Base-by-base conservation (phyloP, 2,329 filamentous ascomycete genomes). In the Neophaeococcomyces mojaviensis region DNA sequence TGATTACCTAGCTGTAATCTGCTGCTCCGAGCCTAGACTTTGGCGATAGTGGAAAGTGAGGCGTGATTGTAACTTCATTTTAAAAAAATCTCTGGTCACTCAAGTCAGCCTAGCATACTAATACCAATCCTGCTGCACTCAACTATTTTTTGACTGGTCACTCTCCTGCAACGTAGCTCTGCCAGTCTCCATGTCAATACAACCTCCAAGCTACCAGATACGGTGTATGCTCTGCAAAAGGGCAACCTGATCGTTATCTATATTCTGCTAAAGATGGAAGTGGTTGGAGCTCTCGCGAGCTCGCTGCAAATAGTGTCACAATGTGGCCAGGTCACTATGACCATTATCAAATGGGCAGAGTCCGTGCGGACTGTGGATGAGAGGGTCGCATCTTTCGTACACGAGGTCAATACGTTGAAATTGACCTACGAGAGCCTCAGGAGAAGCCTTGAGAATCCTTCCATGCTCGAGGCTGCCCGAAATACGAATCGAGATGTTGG, bases 291-390 rank as follows among this genome's bases (percentile, higher is more conserved):
- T n/a, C 31, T 44, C 8, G 41, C 41, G 20, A 26, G 32, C 20
- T 44, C 41, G n/a, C 32, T 44, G 5, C 54, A 56, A 46, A 51
- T 56, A 28, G 49, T 50, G 18, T 44, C 39, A 35, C 49, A 47
- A 33, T 56, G 54, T 41, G 44, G 32, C 12, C 44, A 49, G 36
- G 43, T 47, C 34, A 54, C 52, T 9, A 44, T 51, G n/a, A 53
- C 54, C 13, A 53, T 56, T 34, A 48, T 50, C 40, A 54, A 55
- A 40, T 54, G 51, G 41, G 39, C 46, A n/a, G 51, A 46, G 19
- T 49, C 52, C 5, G 52, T 56, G 37, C 46, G 43, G 18, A 49
- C 50, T 22, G 52, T 54, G 7, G 54, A 55, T 45, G 50, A 44
- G 13, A 50, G 54, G 19, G 49, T 56, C 16, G 31, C 36, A 19